phyloP scores from a whole-genome alignment of 768 basidiomycete species.

The Cubamyces lactineus region DNA sequence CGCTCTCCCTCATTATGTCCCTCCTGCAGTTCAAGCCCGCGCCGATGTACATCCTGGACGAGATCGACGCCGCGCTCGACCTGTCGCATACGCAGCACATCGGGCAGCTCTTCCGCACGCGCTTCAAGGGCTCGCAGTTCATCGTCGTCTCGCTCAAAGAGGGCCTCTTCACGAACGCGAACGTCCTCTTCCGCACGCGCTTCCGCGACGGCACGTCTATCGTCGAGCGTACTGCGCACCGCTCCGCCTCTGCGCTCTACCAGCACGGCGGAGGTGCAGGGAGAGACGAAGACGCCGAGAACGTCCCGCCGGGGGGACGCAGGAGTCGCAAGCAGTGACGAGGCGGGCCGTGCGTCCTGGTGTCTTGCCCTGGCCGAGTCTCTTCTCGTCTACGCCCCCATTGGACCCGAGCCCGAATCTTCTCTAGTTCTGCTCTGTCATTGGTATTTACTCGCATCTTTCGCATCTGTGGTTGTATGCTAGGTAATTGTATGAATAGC shows the following conservation, averaged over 20 bases:
- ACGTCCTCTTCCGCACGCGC: conserved; percentile 89
- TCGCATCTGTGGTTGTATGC: conserved; percentile 9
- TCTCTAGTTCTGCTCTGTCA: background rate
- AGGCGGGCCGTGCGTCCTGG: background rate
- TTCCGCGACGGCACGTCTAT: conserved; percentile 94
- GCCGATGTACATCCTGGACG: conserved; percentile 99
- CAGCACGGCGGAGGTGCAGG: conserved; percentile 4
- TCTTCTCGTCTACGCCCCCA: too few species aligned
- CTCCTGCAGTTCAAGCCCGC: conserved; percentile 99
- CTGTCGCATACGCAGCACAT: conserved; percentile 97
- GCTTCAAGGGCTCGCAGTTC: conserved; percentile 98
- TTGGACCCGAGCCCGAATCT: too few species aligned
- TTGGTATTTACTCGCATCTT: background rate
- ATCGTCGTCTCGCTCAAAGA: conserved; percentile 98
- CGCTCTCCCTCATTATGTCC: conserved; percentile 97
- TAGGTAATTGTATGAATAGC: conserved; percentile 12
- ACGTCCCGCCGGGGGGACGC: conserved; percentile 16
- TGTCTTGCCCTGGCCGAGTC: background rate
- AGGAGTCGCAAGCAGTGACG: conserved; percentile 10
- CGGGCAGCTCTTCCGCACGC: conserved; percentile 93
- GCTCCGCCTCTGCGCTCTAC: conserved; percentile 35
- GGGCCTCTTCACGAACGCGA: conserved; percentile 96
- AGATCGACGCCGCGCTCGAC: conserved; percentile 97
- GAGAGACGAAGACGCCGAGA: conserved; percentile 22
- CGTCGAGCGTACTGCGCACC: conserved; percentile 78